Percentiles rank a stretch among this genome's conserved stretches.
Conservation (phyloP, 2,329 filamentous ascomycete species). For the Fusarium sp. region DNA sequence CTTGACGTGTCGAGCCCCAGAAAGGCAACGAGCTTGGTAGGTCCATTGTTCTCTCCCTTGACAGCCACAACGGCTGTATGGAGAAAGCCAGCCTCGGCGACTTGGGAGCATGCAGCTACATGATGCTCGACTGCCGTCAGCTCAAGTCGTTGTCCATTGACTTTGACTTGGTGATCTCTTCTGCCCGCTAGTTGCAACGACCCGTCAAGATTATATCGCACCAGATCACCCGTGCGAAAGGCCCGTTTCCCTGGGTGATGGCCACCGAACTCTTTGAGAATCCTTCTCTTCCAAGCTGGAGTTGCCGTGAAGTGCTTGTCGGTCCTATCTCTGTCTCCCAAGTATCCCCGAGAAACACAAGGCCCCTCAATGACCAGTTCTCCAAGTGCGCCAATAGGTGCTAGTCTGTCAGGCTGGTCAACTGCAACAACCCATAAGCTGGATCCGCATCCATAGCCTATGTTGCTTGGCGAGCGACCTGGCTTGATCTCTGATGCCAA, state of each 20-base stretch:
- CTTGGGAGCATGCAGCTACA: not conserved
- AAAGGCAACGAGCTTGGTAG: conserved; percentile 2
- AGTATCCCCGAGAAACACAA: conserved; percentile 1
- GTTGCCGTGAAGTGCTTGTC: not conserved
- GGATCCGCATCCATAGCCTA: conserved; percentile 4
- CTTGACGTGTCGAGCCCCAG: not conserved
- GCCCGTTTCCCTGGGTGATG: not conserved
- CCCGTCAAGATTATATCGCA: conserved; percentile 5
- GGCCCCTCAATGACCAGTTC: conserved; percentile 4
- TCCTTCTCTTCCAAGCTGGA: not conserved
- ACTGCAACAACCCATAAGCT: not conserved
- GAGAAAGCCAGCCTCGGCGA: not conserved
- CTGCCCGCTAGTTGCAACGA: conserved; percentile 2
- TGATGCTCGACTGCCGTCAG: conserved; percentile 2
- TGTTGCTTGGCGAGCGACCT: not conserved
- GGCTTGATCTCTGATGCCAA: not conserved
- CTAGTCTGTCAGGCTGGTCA: conserved; percentile 1
- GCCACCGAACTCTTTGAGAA: not conserved
- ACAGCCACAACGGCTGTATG: not conserved
- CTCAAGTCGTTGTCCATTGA: conserved; percentile 4
- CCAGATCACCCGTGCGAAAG: conserved; percentile 3
- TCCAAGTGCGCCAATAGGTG: conserved; percentile 2
- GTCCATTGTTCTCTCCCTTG: not conserved
- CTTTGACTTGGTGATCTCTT: conserved; percentile 7
- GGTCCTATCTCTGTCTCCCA: not conserved